These are phyloP conservation scores for Angomonas deanei DNA, from an alignment of 208 protist species.

Conservation along the genomic window DNA sequence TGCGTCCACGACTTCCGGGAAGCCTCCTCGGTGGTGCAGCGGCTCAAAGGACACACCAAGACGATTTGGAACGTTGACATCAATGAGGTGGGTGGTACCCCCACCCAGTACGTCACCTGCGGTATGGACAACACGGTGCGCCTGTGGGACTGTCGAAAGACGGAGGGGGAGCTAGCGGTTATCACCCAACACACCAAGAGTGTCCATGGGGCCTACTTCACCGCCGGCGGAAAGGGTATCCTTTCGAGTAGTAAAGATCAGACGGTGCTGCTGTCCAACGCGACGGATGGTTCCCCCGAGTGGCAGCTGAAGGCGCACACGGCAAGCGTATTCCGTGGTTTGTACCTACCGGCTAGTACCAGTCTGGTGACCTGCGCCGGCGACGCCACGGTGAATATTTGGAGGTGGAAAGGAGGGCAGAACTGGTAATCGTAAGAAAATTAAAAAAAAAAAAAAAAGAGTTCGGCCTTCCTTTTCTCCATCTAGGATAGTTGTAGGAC, in stretches of 20 bases:
- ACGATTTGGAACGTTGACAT: constrained; percentile 65
- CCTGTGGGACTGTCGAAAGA: constrained; percentile 56
- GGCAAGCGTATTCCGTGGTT: constrained; percentile 47
- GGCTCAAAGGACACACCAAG: constrained; percentile 38
- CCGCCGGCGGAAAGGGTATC: constrained; percentile 28
- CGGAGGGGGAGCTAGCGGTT: constrained; percentile 13
- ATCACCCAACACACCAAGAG: constrained; percentile 32
- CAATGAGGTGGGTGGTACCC: constrained; percentile 12
- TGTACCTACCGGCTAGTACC: constrained; percentile 26
- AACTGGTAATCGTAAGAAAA: constrained; percentile 28
- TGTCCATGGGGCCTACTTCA: constrained; percentile 59
- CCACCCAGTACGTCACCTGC: constrained; percentile 12
- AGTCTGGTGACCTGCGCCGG: constrained; percentile 37
- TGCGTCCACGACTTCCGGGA: constrained; percentile 64
- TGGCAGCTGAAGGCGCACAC: constrained; percentile 57
- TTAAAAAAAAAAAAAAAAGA: background rate
- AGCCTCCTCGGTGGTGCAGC: constrained; percentile 25
- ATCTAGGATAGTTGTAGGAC: too few relatives aligned
- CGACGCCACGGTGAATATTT: constrained; percentile 55
- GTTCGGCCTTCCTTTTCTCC: background rate
- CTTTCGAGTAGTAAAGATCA: constrained; percentile 53
- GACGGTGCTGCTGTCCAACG: constrained; percentile 29
- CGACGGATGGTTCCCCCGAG: constrained; percentile 26
- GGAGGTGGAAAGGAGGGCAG: constrained; percentile 29
- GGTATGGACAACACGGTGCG: constrained; percentile 64